Conservation (phyloP, 345 rosid species). For the Melaleuca alternifolia region DNA sequence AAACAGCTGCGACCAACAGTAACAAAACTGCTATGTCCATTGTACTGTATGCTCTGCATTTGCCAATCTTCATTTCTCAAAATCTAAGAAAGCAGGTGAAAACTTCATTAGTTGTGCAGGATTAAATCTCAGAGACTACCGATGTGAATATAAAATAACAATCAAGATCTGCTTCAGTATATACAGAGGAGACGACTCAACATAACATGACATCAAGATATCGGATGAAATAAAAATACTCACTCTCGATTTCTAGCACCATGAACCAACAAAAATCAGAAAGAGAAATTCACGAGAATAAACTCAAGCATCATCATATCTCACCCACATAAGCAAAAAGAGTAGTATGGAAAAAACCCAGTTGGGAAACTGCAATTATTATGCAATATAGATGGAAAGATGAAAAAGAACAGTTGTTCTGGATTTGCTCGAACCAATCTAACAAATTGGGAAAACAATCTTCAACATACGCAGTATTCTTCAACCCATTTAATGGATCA, state of each 20-base stretch:
- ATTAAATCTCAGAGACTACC: background rate
- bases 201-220: background rate
- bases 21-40: background rate
- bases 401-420: background rate
- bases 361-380: background rate
- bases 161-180: background rate
- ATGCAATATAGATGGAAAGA: background rate
- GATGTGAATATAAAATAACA: background rate
- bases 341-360: background rate
- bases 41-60: background rate
- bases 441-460: background rate
- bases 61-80: background rate
- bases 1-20: background rate
- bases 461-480: background rate
- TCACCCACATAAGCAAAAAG: background rate
- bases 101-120: background rate
- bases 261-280: background rate
- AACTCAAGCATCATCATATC: background rate
- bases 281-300: background rate
- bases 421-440: background rate
- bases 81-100: background rate
- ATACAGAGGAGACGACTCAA: background rate
- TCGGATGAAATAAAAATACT: background rate
- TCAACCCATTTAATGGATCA: background rate
- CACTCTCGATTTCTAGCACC: background rate